A percentile compares a stretch with the other conserved stretches of the same genome.
phyloP scores from a whole-genome alignment of 345 rosid species.

The Salix arbutifolia region DNA sequence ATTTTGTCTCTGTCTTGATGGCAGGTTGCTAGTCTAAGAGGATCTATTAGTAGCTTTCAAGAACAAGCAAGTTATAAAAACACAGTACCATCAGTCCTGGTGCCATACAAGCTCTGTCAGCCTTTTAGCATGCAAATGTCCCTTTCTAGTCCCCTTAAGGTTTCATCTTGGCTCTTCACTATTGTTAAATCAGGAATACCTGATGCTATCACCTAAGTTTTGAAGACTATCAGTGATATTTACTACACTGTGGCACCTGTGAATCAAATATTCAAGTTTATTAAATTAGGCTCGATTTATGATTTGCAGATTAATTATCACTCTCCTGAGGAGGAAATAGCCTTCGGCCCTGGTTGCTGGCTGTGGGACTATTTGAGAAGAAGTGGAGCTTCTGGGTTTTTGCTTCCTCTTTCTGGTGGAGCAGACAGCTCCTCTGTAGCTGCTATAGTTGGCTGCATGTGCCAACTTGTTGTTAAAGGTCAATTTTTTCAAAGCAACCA shows the following conservation, averaged over 20 bases:
- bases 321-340: slow-evolving; percentile 93
- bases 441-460: slow-evolving; percentile 99
- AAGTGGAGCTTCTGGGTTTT: slow-evolving; percentile 96
- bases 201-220: background rate
- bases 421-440: slow-evolving; percentile 97
- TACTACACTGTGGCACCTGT: background rate
- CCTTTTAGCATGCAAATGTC: slow-evolving; percentile 59
- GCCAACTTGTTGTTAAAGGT: slow-evolving; percentile 97
- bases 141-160: slow-evolving; percentile 77
- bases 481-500: background rate
- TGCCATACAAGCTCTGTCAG: slow-evolving; percentile 63
- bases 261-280: background rate
- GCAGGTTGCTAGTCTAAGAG: slow-evolving; percentile 92
- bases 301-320: slow-evolving; percentile 61
- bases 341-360: slow-evolving; percentile 97
- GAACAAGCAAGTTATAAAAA: slow-evolving; percentile 80
- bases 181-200: background rate
- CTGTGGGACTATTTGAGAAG: slow-evolving; percentile 96
- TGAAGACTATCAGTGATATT: background rate
- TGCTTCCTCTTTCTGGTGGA: slow-evolving; percentile 97
- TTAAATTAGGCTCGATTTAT: slow-evolving; percentile 3
- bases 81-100: slow-evolving; percentile 58
- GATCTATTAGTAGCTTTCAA: slow-evolving; percentile 82
- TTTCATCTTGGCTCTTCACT: slow-evolving; percentile 15
- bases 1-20: background rate